Conservation (phyloP, 2,329 filamentous ascomycete genomes). For the Fusarium luffae region DNA sequence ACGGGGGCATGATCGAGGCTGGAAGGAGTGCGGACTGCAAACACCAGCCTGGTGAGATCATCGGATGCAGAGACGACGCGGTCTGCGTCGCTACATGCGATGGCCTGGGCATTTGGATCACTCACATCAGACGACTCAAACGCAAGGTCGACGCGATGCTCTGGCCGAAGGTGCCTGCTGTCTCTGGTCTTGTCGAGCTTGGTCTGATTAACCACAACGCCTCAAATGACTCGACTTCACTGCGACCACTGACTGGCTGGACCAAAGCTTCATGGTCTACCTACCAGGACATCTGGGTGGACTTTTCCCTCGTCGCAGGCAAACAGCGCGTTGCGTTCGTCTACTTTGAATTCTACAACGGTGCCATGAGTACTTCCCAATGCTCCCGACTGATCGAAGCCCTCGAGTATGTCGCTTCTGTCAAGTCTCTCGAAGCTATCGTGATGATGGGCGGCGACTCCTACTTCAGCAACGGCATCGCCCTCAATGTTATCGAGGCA, state of each 20-base stretch:
- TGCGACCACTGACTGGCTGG: background rate
- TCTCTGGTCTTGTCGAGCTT: slow-evolving; percentile 9
- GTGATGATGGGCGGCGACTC: slow-evolving; percentile 32
- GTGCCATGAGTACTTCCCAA: slow-evolving; percentile 30
- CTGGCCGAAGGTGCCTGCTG: slow-evolving; percentile 30
- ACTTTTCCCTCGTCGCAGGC: background rate
- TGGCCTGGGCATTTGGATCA: slow-evolving; percentile 26
- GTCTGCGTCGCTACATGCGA: slow-evolving; percentile 25
- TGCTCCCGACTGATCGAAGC: slow-evolving; percentile 31
- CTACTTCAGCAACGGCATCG: slow-evolving; percentile 35
- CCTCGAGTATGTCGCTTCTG: slow-evolving; percentile 8
- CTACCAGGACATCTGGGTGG: slow-evolving; percentile 19
- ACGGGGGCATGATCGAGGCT: slow-evolving; percentile 16
- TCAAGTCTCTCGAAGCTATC: slow-evolving; percentile 4
- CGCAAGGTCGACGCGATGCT: slow-evolving; percentile 31
- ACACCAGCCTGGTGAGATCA: background rate
- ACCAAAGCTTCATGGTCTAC: background rate
- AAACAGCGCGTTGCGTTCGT: slow-evolving; percentile 16
- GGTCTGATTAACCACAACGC: background rate
- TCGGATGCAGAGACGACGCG: slow-evolving; percentile 1
- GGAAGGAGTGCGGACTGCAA: background rate
- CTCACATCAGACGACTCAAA: slow-evolving; percentile 24
- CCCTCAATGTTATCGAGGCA: slow-evolving; percentile 34
- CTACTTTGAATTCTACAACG: slow-evolving; percentile 35
- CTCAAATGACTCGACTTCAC: background rate